Evolutionary conservation across 2,329 filamentous ascomycete genomes (phyloP).

Genomic region (Harringtonia lauricola): DNA sequence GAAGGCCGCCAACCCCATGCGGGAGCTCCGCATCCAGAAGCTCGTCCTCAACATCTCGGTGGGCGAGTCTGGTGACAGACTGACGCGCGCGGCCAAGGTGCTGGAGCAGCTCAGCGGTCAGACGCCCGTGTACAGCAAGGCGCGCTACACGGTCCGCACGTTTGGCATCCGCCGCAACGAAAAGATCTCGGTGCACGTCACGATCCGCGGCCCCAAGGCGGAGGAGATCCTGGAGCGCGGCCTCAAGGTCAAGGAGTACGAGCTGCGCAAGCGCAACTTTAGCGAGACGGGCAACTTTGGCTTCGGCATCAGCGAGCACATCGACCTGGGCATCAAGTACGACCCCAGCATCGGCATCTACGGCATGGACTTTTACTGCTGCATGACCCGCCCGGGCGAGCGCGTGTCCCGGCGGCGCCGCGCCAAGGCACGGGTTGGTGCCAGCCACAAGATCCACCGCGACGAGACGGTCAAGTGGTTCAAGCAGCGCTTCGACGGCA

Average conservation of each 20-base stretch:
- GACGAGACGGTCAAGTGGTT: constrained; percentile 97
- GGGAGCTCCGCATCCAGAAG: constrained; percentile 98
- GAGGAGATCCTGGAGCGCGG: constrained; percentile 99
- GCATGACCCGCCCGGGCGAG: constrained; percentile 99
- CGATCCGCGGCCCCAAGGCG: constrained; percentile 90
- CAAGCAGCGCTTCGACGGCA: constrained; percentile 85
- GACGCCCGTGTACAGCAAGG: constrained; percentile 99
- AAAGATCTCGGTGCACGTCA: constrained; percentile 99
- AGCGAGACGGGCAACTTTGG: constrained; percentile 99
- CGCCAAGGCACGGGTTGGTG: constrained; percentile 74
- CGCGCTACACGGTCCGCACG: constrained; percentile 99
- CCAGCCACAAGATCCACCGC: constrained; percentile 87
- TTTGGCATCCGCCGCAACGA: constrained; percentile 99
- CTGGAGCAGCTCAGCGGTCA: constrained; percentile 99
- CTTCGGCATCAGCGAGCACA: constrained; percentile 99
- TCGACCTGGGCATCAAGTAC: constrained; percentile 99
- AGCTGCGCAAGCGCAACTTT: constrained; percentile 99
- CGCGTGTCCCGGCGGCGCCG: constrained; percentile 93
- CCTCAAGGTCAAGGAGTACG: constrained; percentile 99
- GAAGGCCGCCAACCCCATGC: constrained; percentile 96
- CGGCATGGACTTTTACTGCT: constrained; percentile 99
- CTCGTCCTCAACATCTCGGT: constrained; percentile 99
- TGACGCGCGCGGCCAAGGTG: constrained; percentile 99
- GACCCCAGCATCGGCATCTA: constrained; percentile 97
- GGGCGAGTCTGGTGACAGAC: constrained; percentile 99